A percentile compares a stretch with the other conserved stretches of the same genome.
Evolutionary conservation across 2,329 filamentous ascomycete genomes (phyloP).

Genomic region (Colletotrichum sp.): DNA sequence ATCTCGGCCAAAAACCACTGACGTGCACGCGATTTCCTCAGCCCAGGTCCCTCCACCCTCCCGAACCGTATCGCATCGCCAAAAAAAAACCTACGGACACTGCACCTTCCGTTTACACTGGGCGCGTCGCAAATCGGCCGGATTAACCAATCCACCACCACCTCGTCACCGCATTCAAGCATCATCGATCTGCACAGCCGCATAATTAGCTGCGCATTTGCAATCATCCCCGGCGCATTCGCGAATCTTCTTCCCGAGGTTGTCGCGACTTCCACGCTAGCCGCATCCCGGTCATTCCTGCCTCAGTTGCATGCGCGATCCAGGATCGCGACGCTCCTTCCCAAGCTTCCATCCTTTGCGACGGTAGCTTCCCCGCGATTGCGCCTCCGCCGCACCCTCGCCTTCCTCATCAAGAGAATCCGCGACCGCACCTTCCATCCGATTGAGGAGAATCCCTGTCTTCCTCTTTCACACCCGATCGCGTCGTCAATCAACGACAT

Average conservation of each 20-base stretch:
- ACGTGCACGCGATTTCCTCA: slow-evolving; percentile 52
- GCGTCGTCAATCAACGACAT: background rate
- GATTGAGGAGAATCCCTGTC: background rate
- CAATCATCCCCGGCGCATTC: background rate
- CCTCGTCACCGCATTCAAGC: background rate
- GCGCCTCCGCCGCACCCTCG: background rate
- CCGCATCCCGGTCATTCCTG: background rate
- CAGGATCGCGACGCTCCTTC: background rate
- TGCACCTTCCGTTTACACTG: background rate
- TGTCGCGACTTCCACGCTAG: background rate
- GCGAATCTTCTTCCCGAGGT: background rate
- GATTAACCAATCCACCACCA: slow-evolving; percentile 3
- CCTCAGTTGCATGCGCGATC: background rate
- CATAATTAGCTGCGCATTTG: background rate
- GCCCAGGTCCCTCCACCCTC: slow-evolving; percentile 33
- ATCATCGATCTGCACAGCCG: background rate
- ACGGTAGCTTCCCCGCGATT: background rate
- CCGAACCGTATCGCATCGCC: slow-evolving; percentile 12
- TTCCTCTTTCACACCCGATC: background rate
- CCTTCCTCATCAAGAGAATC: background rate
- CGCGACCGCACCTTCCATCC: background rate
- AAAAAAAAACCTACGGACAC: background rate
- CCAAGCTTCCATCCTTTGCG: background rate
- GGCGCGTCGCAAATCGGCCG: slow-evolving; percentile 5
- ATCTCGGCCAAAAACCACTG: slow-evolving; percentile 45